These are phyloP conservation scores for Kwoniella dendrophila DNA, from an alignment of 768 basidiomycete species.

Conservation along the genomic window DNA sequence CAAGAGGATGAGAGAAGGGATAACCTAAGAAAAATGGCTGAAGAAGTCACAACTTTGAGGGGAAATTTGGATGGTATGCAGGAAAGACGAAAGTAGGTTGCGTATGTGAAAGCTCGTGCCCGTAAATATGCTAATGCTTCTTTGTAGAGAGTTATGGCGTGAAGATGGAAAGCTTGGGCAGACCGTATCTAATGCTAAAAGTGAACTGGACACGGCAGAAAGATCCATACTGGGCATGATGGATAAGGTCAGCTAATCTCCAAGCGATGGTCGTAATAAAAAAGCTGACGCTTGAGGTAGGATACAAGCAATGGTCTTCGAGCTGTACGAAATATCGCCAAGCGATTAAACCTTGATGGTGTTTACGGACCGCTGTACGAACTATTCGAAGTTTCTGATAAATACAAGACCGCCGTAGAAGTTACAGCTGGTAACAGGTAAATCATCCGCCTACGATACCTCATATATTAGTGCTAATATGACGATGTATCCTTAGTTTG, in stretches of 20 bases:
- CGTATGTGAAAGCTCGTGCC: neutral
- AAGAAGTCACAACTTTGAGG: slow-evolving; percentile 64
- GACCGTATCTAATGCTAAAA: slow-evolving; percentile 71
- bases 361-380: slow-evolving; percentile 94
- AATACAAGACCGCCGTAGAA: slow-evolving; percentile 90
- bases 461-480: neutral
- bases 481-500: slow-evolving; percentile 62
- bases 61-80: slow-evolving; percentile 69
- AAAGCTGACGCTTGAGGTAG: slow-evolving; percentile 57
- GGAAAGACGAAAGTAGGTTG: slow-evolving; percentile 72
- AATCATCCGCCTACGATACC: neutral
- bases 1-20: slow-evolving; percentile 67
- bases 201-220: slow-evolving; percentile 80
- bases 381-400: slow-evolving; percentile 87
- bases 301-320: slow-evolving; percentile 87
- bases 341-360: slow-evolving; percentile 71
- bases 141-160: slow-evolving; percentile 74
- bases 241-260: slow-evolving; percentile 75
- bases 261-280: neutral
- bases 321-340: slow-evolving; percentile 81
- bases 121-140: slow-evolving; percentile 1
- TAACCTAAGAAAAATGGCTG: slow-evolving; percentile 60
- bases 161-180: slow-evolving; percentile 88
- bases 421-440: slow-evolving; percentile 94
- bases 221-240: slow-evolving; percentile 82